Conservation (phyloP, 805 yeast species). For the Kodamaea laetipori region DNA sequence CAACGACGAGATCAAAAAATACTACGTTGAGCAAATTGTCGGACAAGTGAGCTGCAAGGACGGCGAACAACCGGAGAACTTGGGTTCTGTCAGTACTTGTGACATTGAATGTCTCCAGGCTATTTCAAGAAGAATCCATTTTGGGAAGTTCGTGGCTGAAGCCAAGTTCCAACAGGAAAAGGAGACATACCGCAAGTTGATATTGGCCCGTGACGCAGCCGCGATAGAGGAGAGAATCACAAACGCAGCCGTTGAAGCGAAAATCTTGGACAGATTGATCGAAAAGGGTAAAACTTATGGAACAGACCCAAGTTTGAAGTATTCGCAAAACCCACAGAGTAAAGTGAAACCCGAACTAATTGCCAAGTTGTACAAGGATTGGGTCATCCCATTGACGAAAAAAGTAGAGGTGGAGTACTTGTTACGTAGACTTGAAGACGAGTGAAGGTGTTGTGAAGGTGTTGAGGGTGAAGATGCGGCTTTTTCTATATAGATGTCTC, state of each 20-base stretch:
- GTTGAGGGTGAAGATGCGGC: too few relatives aligned
- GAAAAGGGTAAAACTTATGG: slow-evolving; percentile 87
- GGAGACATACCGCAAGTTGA: slow-evolving; percentile 63
- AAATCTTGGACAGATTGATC: slow-evolving; percentile 74
- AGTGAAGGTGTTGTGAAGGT: too few relatives aligned
- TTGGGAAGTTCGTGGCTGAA: slow-evolving; percentile 97
- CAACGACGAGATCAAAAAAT: slow-evolving; percentile 64
- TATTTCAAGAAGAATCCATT: slow-evolving; percentile 88
- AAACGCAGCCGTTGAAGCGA: slow-evolving; percentile 81
- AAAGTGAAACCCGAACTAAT: slow-evolving; percentile 82
- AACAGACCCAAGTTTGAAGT: slow-evolving; percentile 77
- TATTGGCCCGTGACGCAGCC: slow-evolving; percentile 60
- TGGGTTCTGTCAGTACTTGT: slow-evolving; percentile 81
- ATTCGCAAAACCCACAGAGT: slow-evolving; percentile 65
- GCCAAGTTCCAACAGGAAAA: slow-evolving; percentile 77
- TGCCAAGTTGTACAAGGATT: slow-evolving; percentile 80
- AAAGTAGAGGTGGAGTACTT: slow-evolving; percentile 93
- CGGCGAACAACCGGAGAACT: slow-evolving; percentile 81
- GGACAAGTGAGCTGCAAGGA: slow-evolving; percentile 66
- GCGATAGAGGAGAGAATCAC: slow-evolving; percentile 85
- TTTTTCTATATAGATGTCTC: too few relatives aligned
- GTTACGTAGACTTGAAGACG: slow-evolving; percentile 76
- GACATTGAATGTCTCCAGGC: slow-evolving; percentile 90
- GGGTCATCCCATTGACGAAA: slow-evolving; percentile 91
- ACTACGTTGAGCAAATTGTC: slow-evolving; percentile 72